These are phyloP conservation scores for Leptographium flavum DNA, from an alignment of 2,329 filamentous ascomycete genomes.

Conservation along the genomic window DNA sequence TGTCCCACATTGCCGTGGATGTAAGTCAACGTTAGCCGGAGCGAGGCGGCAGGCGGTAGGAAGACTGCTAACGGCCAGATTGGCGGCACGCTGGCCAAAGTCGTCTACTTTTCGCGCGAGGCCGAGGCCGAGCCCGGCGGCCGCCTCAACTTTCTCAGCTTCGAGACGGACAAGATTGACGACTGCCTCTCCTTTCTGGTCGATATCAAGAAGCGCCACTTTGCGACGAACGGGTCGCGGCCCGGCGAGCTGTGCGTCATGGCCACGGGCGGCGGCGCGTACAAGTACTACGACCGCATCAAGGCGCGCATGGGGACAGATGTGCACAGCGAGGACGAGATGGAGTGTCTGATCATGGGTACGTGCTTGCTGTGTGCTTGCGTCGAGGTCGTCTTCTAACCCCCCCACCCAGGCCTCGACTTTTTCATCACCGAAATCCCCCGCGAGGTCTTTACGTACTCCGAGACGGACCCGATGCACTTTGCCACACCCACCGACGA, in stretches of 20 bases:
- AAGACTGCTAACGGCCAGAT: slow-evolving; percentile 43
- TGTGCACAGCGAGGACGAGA: slow-evolving; percentile 87
- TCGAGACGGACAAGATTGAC: slow-evolving; percentile 90
- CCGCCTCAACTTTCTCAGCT: slow-evolving; percentile 85
- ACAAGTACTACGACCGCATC: slow-evolving; percentile 92
- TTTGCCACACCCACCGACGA: slow-evolving; percentile 52
- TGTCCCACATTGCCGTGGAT: slow-evolving; percentile 94
- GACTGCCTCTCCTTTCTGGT: slow-evolving; percentile 87
- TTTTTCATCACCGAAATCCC: slow-evolving; percentile 99
- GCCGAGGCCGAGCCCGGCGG: slow-evolving; percentile 71
- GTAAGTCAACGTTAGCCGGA: slow-evolving; percentile 33
- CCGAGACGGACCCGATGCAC: slow-evolving; percentile 78
- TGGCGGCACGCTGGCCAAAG: slow-evolving; percentile 85
- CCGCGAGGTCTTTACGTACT: slow-evolving; percentile 92
- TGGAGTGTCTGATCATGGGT: slow-evolving; percentile 97
- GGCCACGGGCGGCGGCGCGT: slow-evolving; percentile 90
- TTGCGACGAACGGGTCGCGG: slow-evolving; percentile 56
- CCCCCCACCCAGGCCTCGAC: slow-evolving; percentile 55
- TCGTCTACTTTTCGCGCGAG: slow-evolving; percentile 94
- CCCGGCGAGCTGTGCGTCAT: slow-evolving; percentile 68
- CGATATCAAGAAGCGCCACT: slow-evolving; percentile 69
- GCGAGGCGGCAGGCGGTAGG: background rate
- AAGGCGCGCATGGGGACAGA: slow-evolving; percentile 72
- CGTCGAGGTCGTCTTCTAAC: background rate
- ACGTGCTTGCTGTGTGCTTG: slow-evolving; percentile 14